Conservation (phyloP, 2,329 filamentous ascomycete genomes). For the Sporothrix brunneoviolacea region DNA sequence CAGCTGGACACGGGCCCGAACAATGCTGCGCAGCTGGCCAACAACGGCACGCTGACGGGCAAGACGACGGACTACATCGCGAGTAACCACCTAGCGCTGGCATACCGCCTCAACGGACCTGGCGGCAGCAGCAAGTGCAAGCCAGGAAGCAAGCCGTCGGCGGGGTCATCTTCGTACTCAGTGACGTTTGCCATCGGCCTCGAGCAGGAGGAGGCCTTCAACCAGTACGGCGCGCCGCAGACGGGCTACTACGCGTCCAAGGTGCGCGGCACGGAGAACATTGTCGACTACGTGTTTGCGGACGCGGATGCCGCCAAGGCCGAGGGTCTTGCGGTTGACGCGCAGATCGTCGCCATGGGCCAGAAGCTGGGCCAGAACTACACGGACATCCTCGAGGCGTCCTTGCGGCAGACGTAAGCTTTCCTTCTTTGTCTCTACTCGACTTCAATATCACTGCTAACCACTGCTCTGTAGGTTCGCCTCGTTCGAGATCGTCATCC, state of each 20-base stretch:
- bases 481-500: conserved; percentile 2
- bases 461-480: too few species aligned
- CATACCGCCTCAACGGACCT: background rate
- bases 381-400: conserved; percentile 5
- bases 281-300: conserved; percentile 5
- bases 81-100: conserved; percentile 3
- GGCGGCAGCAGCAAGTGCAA: background rate
- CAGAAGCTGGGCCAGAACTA: background rate
- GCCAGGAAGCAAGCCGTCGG: too few species aligned
- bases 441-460: too few species aligned
- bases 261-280: background rate
- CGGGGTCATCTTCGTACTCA: too few species aligned
- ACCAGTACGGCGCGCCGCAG: background rate
- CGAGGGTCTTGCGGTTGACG: conserved; percentile 1
- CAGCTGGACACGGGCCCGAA: background rate
- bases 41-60: conserved; percentile 3
- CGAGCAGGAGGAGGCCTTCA: conserved; percentile 6
- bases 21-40: conserved; percentile 3
- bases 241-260: conserved; percentile 5
- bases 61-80: conserved; percentile 4
- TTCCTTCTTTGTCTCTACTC: too few species aligned
- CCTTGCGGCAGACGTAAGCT: conserved; percentile 5
- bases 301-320: background rate
- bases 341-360: conserved; percentile 1
- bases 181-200: conserved; percentile 8